Conservation (phyloP, 306 rosid genomes). For the Albizia julibrissin region DNA sequence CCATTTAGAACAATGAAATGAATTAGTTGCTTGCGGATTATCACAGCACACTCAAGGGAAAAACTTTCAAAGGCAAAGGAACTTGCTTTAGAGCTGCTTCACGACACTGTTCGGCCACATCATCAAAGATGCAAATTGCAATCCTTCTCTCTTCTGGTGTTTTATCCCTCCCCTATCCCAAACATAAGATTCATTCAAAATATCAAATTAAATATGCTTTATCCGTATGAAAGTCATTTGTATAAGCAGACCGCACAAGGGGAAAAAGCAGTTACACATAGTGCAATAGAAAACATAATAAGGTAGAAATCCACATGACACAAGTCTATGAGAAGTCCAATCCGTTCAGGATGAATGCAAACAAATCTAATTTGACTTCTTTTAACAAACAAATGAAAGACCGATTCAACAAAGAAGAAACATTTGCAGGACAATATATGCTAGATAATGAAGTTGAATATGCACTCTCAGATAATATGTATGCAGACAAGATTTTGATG, state of each 20-base stretch:
- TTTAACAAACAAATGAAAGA: background rate
- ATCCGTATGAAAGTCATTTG: background rate
- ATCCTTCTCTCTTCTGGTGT: conserved; percentile 97
- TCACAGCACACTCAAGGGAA: background rate
- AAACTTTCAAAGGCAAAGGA: background rate
- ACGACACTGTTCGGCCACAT: conserved; percentile 96
- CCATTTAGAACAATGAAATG: conserved; percentile 21
- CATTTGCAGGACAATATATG: background rate
- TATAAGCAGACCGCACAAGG: background rate
- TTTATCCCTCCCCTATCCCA: conserved; percentile 87
- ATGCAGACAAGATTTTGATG: background rate
- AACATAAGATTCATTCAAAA: conserved; percentile 17
- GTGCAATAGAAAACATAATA: background rate
- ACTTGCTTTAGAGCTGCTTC: conserved; percentile 91
- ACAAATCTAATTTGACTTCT: background rate
- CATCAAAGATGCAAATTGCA: conserved; percentile 98
- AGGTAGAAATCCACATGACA: background rate
- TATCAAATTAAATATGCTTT: background rate
- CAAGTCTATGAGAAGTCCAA: background rate
- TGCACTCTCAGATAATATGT: background rate
- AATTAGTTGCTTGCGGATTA: conserved; percentile 16
- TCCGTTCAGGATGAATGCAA: conserved; percentile 17
- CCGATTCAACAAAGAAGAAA: background rate
- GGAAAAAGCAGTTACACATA: background rate
- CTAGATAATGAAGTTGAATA: background rate